Evolutionary conservation across 148 eudicot genomes (phyloP), one percentile per base, ranked within the genome.

Genomic region (Amaranthus palmeri): DNA sequence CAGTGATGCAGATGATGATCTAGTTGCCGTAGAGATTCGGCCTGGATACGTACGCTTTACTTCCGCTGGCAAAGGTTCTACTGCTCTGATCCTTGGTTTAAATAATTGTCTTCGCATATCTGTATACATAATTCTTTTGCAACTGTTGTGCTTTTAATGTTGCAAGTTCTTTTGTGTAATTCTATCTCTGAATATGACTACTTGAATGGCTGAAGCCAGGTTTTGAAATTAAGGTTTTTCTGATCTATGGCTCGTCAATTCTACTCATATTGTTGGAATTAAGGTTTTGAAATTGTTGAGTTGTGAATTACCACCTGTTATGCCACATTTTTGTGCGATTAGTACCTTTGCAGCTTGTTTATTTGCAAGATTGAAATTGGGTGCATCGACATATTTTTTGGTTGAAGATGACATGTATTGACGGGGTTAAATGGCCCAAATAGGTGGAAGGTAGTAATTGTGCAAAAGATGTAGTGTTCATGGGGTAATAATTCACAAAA

Each of bases 1-100:
- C 59, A 78, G 79, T 71, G 86, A 81, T 53, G 76, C 72, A 41
- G 96, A 83, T 12, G 83, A 76, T 60, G 86, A 86, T 41, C 76
- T 88, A 70, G 88, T 84, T 68, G 97, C 97, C 54, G 74, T 90
- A 81, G 81, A 77, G 59, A 70, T 88, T 81, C 90, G 89, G 74
- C 99, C 97, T 47, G 96, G 96, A 72, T 92, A 90, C 77, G 88
- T 96, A 66, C 92, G 96, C 65, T 96, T 96, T 83, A 86, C 86
- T 67, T 83, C 92, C 46, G 72, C 84, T 67, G 85, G 67, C 62
- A 77, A 88, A 83, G 97, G 97, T 92, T 56, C 54, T 10, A 5
- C 71, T 65, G 42, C 61, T 58, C 12, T 25, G 54, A 5, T 67
- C 64, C 47, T 46, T 66, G 48, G 43, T 59, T 70, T 75, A 25